Base-by-base conservation (phyloP, 2,329 filamentous ascomycete genomes). In the Eutypa lata region DNA sequence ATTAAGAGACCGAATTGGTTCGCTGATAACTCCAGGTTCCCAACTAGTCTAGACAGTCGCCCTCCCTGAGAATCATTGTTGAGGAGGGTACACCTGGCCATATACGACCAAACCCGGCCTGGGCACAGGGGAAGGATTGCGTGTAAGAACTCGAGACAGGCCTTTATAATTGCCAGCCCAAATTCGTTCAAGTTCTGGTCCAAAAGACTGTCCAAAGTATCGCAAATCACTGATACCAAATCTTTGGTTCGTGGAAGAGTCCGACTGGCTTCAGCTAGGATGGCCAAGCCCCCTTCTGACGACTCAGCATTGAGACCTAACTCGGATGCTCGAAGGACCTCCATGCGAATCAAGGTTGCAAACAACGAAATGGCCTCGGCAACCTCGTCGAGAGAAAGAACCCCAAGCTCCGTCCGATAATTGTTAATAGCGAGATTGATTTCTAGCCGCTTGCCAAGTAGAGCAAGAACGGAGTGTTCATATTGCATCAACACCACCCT, bases 51-150 rank as follows among this genome's bases (percentile, higher is more conserved):
- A 38, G 87, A 83, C 55, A 99, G 79, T 55, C 88, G 86, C 11
- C 91, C 90, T 14, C 86, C 86, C 57, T 86, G 87, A 10, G 89
- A 86, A 59, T 91, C 87, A 6, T 86, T 82, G 60, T 89, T 88
- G 45, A 99, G 77, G 18, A 99, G 76, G 57, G 87, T 84, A 68
- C 90, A 95, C 53, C 90, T 85, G 3, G 87, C 84, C 62, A 99
- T 80, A 67, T 93, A 90, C 3, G 93, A 91, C 92, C 94, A 97
- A 6, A 96, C 86, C 54, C 92, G 81, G 52, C 88, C 89, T 0
- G 94, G 93, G 49, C 88, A 83, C n/a, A 81, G 88, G 61, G 80
- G 78, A 24, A 94, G 71, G 18, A 95, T 74, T 2, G 87, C 84
- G 60, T 88, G 82, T 37, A 96, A 75, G 63, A 97, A 97, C 50